phyloP scores from a whole-genome alignment of 768 basidiomycete genomes.

The Amanita inopinata region DNA sequence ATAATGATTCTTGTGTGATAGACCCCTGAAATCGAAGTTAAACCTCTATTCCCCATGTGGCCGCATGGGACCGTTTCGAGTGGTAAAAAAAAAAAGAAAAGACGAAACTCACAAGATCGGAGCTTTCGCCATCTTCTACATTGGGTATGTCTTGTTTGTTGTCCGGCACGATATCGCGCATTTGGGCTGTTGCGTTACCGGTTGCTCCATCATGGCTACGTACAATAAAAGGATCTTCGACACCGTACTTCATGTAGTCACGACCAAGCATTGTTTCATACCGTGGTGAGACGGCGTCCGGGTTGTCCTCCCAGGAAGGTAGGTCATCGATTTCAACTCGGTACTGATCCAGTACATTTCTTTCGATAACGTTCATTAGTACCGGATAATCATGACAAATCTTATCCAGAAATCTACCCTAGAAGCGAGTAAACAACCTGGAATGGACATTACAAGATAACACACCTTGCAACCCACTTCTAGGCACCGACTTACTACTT shows the following conservation, averaged over 20 bases:
- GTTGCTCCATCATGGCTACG: slow-evolving; percentile 12
- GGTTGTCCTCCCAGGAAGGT: slow-evolving; percentile 38
- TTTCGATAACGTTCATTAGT: slow-evolving; percentile 33
- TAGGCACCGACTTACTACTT: slow-evolving; percentile 51
- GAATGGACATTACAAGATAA: not conserved
- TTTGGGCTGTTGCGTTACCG: not conserved
- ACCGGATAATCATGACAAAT: slow-evolving; percentile 38
- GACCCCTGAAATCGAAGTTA: slow-evolving; percentile 39
- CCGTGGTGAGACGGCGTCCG: slow-evolving; percentile 28
- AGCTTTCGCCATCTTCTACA: not conserved
- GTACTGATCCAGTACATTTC: slow-evolving; percentile 40
- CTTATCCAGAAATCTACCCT: slow-evolving; percentile 60
- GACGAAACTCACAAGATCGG: slow-evolving; percentile 6
- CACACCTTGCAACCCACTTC: slow-evolving; percentile 52
- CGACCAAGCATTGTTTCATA: slow-evolving; percentile 47
- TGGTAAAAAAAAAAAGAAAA: not conserved
- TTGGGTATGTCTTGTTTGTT: not conserved
- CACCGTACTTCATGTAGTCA: slow-evolving; percentile 31
- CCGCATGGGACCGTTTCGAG: too few species aligned
- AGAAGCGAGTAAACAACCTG: not conserved
- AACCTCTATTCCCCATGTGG: too few species aligned
- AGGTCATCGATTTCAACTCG: slow-evolving; percentile 44
- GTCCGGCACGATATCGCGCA: not conserved
- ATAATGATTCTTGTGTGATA: slow-evolving; percentile 65
- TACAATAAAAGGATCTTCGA: slow-evolving; percentile 18